Evolutionary conservation across 768 basidiomycete species (phyloP), one percentile per base, ranked within the genome.

Genomic region (Tricholoma sp.): DNA sequence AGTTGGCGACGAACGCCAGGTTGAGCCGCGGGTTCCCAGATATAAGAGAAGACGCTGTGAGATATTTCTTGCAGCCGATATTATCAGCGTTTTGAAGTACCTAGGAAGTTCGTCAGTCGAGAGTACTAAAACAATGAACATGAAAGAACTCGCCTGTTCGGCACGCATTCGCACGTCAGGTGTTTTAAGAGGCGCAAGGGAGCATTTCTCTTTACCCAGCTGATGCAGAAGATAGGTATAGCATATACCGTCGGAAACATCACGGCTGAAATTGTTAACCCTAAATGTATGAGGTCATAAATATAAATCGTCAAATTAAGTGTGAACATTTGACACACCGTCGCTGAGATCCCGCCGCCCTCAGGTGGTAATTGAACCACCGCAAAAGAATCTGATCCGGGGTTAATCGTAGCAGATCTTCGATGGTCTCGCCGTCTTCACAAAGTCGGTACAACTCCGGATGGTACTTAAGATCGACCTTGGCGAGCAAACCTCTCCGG

Each of bases 321-420:
- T 19, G 7, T 22, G 34, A 52, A 43, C 29, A 19, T 29, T 18
- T 32, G 10, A 53, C 62, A 21, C 46, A 94, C 94, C 86, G 83
- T 68, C 91, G 78, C 55, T 89, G 81, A 89, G 93, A 96, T 1
- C 89, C 89, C 22, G 96, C 97, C 8, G 91, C 90, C 69, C 97
- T 98, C 61, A 99, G 78, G 72, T 99, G 97, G 70, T 89, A 99
- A 72, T 99, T 98, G 77, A 99, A 98, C 97, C 97, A 99, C 45
- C 97, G 79, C n/a, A 99, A 72, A 19, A 99, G 75, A 62, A 99
- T 96, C 73, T 98, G 97, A 71, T 99, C 97, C 3, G 95, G 95
- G 3, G 96, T 97, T 65, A 99, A 72, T 55, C 90, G 80, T 59
- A 99, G 78, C 56, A 99, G 83, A 72, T 98, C 95, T 29, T 99